These are phyloP conservation scores for Hordeum pubiflorum DNA, from an alignment of 202 grass and related monocot genomes.

Conservation along the genomic window DNA sequence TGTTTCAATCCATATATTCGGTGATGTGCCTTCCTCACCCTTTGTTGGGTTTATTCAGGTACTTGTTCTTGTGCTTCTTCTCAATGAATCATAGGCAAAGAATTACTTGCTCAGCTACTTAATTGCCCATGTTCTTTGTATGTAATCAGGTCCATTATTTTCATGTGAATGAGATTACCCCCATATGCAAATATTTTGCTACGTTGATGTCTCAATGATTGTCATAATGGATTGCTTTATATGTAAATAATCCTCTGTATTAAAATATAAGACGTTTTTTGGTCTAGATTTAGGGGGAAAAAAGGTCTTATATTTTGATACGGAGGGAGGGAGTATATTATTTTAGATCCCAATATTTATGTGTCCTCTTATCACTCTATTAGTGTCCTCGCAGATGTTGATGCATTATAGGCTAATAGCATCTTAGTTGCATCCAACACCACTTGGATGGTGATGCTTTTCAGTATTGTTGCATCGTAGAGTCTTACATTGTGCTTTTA, in stretches of 20 bases:
- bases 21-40: conserved; percentile 95
- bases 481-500: conserved; percentile 19
- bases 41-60: conserved; percentile 94
- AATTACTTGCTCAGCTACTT: not conserved
- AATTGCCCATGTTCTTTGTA: not conserved
- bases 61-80: conserved; percentile 6
- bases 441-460: not conserved
- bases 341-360: not conserved
- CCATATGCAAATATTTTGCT: not conserved
- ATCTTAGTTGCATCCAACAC: not conserved
- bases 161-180: not conserved
- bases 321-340: not conserved
- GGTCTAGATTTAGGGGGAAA: no score
- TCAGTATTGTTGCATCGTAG: not conserved
- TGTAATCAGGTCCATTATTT: no score
- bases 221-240: not conserved
- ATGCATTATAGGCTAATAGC: not conserved
- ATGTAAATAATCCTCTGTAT: not conserved
- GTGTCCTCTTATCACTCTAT: not conserved
- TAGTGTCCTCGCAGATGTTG: not conserved
- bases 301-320: no score
- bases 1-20: conserved; percentile 98
- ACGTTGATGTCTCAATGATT: not conserved
- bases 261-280: no score
- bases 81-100: not conserved